Conservation (phyloP, 768 basidiomycete genomes). For the Tulasnella sp. region DNA sequence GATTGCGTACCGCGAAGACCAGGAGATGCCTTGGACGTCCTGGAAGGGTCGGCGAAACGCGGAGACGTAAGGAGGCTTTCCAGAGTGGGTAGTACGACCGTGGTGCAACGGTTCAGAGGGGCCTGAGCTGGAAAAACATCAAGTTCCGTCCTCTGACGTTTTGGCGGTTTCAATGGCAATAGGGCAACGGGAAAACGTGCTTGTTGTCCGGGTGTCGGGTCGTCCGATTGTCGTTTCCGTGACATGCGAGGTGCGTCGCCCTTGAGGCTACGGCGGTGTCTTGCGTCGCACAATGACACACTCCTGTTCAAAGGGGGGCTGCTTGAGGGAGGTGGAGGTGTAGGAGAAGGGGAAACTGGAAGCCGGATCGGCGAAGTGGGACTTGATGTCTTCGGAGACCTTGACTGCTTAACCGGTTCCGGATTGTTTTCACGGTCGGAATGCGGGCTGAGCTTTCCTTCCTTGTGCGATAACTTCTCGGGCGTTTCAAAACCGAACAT, state of each 20-base stretch:
- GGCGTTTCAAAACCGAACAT: background rate
- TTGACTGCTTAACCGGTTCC: background rate
- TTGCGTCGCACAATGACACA: background rate
- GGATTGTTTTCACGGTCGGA: background rate
- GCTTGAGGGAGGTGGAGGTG: background rate
- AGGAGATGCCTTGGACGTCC: background rate
- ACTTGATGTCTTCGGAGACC: background rate
- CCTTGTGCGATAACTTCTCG: background rate
- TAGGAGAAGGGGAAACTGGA: background rate
- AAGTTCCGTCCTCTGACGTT: background rate
- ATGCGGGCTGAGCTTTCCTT: background rate
- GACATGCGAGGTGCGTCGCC: background rate
- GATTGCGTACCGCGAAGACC: background rate
- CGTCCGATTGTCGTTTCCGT: background rate
- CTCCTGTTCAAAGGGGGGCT: background rate
- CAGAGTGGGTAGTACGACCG: background rate
- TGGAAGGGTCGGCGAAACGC: background rate
- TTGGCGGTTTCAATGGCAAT: background rate
- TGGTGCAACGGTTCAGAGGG: background rate
- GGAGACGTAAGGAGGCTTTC: background rate
- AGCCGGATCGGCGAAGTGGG: background rate
- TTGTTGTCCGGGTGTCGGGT: background rate
- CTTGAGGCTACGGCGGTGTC: background rate
- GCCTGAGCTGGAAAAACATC: background rate
- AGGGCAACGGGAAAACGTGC: background rate